Base-by-base conservation (phyloP, 148 eudicot genomes). In the Spergularia bocconei region DNA sequence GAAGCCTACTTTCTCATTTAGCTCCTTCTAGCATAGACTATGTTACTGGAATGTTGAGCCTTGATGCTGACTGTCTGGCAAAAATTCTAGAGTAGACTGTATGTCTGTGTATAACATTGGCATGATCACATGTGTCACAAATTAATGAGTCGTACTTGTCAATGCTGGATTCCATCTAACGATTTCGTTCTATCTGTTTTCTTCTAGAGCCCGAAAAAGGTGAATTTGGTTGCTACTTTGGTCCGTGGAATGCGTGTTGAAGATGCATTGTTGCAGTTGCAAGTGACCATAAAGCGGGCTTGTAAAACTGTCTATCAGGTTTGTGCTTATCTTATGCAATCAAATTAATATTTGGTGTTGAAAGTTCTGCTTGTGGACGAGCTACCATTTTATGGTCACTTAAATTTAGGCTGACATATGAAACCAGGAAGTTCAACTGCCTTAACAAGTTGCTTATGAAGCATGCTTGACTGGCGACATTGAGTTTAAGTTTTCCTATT, bases 201-300 rank as follows among this genome's bases (percentile, higher is more conserved):
- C 33, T 85, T 87, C 67, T 86, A 93, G 98, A 93, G 98, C 70
- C 95, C 98, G 53, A 93, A 93, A 84, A 93, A 93, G 91, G 85
- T 93, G 71, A 93, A 93, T 85, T 87, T 93, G 87, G 98, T 91
- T 66, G 98, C 98, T 79, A 85, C 89, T 52, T 82, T 93, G 80
- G 90, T 93, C 64, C 93, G 98, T 77, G 98, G 98, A 74, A 93
- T 93, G 98, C 97, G 93, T 36, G 98, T 90, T 53, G 98, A 93
- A 80, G 98, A 93, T 84, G 98, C 98, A 47, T 86, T 93, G 75
- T 70, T 93, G 88, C 98, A 93, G 85, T 81, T 93, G 87, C 98
- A 93, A 84, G 89, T 93, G 79, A 90, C 95, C 12, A 87, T 91
- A 69, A 93, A 93, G 71, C 90, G 98, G 73, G 97, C 98, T 79